These are phyloP conservation scores for Plasmodiophora brassicae DNA, from an alignment of 208 protist genomes.

Conservation along the genomic window DNA sequence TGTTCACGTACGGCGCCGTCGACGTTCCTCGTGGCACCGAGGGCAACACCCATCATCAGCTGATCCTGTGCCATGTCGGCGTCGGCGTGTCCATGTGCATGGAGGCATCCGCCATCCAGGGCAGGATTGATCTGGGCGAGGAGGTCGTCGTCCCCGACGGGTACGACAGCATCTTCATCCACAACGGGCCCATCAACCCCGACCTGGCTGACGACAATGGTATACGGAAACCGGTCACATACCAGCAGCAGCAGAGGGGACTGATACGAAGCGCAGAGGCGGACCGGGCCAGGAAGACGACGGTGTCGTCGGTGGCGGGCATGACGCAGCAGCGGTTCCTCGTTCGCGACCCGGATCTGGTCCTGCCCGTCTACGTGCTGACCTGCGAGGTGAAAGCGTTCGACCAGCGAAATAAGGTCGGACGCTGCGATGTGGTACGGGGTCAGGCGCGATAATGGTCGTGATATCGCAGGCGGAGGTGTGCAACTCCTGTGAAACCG, in stretches of 20 bases:
- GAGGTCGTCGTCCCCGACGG: constrained; percentile 8
- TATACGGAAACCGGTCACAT: too few relatives aligned
- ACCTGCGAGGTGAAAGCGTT: background rate
- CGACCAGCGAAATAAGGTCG: too few relatives aligned
- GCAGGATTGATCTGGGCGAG: background rate
- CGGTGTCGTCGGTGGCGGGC: too few relatives aligned
- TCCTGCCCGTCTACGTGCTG: background rate
- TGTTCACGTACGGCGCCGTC: background rate
- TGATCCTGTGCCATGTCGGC: constrained; percentile 3
- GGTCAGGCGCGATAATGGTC: too few relatives aligned
- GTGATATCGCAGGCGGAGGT: background rate
- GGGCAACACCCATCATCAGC: background rate
- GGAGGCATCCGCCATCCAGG: background rate
- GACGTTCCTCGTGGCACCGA: background rate
- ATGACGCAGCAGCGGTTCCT: background rate
- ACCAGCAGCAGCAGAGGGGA: too few relatives aligned
- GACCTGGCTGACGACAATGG: too few relatives aligned
- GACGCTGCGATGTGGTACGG: too few relatives aligned
- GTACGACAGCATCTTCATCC: constrained; percentile 1
- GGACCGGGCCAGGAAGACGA: too few relatives aligned
- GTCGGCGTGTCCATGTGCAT: background rate
- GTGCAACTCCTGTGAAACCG: constrained; percentile 6
- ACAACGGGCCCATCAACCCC: background rate
- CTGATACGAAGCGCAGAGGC: too few relatives aligned
- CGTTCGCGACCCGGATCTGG: background rate